phyloP scores from a whole-genome alignment of 306 rosid genomes.

The Citrullus mucosospermus region DNA sequence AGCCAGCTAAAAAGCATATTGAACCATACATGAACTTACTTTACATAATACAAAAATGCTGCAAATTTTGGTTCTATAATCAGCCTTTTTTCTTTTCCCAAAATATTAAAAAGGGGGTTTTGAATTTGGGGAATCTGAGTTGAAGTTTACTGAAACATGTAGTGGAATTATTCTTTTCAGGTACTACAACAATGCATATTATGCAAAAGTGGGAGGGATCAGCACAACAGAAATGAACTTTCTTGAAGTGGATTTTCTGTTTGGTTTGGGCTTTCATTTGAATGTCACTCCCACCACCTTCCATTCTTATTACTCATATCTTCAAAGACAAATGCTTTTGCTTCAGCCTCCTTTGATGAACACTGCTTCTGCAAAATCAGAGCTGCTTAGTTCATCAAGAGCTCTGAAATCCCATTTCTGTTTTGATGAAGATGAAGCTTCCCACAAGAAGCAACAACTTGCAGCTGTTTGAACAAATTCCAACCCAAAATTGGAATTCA shows the following conservation, averaged over 20 bases:
- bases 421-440: slow-evolving; percentile 68
- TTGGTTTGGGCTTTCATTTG: slow-evolving; percentile 74
- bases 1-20: neutral
- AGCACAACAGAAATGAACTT: slow-evolving; percentile 83
- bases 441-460: slow-evolving; percentile 56
- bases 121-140: neutral
- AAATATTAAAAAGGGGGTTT: neutral
- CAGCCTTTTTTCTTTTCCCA: neutral
- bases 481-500: slow-evolving; percentile 5
- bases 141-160: neutral
- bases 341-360: slow-evolving; percentile 48
- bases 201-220: slow-evolving; percentile 96
- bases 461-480: slow-evolving; percentile 54
- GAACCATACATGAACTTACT: neutral
- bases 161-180: slow-evolving; percentile 18
- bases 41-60: neutral
- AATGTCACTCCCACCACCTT: slow-evolving; percentile 74
- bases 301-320: slow-evolving; percentile 53
- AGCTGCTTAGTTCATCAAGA: slow-evolving; percentile 32
- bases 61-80: neutral
- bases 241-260: slow-evolving; percentile 83
- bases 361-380: slow-evolving; percentile 28
- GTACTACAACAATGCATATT: slow-evolving; percentile 92
- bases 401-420: slow-evolving; percentile 42
- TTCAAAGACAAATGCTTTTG: slow-evolving; percentile 65